Evolutionary conservation across 2,329 filamentous ascomycete species (phyloP), one percentile per base, ranked within the genome.

Genomic region (Pseudogymnoascus verrucosus): DNA sequence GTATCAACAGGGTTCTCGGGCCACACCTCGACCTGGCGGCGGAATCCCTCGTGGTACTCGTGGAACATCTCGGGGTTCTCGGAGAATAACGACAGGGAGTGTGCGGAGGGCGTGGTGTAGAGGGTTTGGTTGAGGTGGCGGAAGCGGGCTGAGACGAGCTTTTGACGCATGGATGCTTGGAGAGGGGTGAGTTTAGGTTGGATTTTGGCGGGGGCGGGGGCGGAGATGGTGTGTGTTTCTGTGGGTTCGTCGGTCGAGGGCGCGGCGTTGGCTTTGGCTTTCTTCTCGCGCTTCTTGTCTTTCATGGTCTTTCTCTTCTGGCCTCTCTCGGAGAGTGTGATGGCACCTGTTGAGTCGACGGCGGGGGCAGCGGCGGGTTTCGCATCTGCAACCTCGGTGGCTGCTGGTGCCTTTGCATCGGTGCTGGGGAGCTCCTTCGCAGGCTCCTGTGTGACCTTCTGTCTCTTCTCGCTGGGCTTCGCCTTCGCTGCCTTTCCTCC

Each of bases 1-100:
- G 84, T 85, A 74, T 97, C 90, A 57, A 99, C 91, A 0, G 95
- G 95, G 76, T 99, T 99, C 73, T 93, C 90, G 6, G 95, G 95
- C 95, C 95, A 99, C 2, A 93, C 89, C 72, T 91, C 88, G 65
- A 98, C 95, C 78, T 99, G 95, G 62, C 93, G 90, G 1, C 93
- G 89, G 82, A 99, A 99, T 36, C 95, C 95, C 66, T 92, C 89
- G 78, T 99, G 95, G 77, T 99, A 99, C 77, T 98, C 93, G 69
- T 86, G 83, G 78, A 98, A 99, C 83, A 98, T 93, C 73, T 96
- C 91, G 0, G 95, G 95, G 60, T 90, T 91, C 36, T 89, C 81
- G 61, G 85, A 80, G 79, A 99, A 98, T 23, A 98, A 85, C 61
- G 83, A 78, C 69, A 95, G 86, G n/a, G 95, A 90, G 68, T 95